Conservation (phyloP, 768 basidiomycete species). For the Boletus rex-veris region DNA sequence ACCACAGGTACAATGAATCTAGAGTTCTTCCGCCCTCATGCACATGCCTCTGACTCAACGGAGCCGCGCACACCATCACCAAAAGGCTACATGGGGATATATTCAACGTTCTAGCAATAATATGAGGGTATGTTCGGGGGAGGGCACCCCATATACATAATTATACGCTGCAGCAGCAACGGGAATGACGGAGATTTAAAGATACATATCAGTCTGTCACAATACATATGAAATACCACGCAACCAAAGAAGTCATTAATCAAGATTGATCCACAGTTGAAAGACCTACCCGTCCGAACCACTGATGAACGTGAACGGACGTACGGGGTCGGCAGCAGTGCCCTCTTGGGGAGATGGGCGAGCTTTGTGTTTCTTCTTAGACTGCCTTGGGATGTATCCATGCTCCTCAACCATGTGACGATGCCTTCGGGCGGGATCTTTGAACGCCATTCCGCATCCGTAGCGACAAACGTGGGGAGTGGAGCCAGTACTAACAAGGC, state of each 20-base stretch:
- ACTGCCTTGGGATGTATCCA: slow-evolving; percentile 46
- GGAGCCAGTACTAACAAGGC: slow-evolving; percentile 48
- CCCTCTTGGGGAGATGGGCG: slow-evolving; percentile 28
- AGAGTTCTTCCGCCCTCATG: neutral
- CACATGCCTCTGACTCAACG: neutral
- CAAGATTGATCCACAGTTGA: neutral
- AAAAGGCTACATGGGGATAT: slow-evolving; percentile 20
- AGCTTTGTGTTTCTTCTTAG: slow-evolving; percentile 43
- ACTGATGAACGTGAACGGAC: slow-evolving; percentile 32
- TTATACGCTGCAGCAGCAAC: slow-evolving; percentile 10
- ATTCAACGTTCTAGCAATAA: slow-evolving; percentile 9
- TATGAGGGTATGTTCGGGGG: slow-evolving; percentile 14
- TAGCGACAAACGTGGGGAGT: slow-evolving; percentile 53
- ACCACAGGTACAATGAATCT: neutral
- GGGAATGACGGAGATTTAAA: slow-evolving; percentile 14
- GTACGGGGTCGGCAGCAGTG: slow-evolving; percentile 25
- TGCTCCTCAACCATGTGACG: slow-evolving; percentile 55
- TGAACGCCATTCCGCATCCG: slow-evolving; percentile 51
- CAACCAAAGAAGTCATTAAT: slow-evolving; percentile 3
- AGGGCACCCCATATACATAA: slow-evolving; percentile 15
- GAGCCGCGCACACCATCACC: neutral
- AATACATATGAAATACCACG: slow-evolving; percentile 23
- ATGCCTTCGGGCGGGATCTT: slow-evolving; percentile 62
- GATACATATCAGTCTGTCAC: slow-evolving; percentile 22
- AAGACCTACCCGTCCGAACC: slow-evolving; percentile 25